Evolutionary conservation across 2,329 filamentous ascomycete genomes (phyloP).

Genomic region (Fusarium sulawesiense): DNA sequence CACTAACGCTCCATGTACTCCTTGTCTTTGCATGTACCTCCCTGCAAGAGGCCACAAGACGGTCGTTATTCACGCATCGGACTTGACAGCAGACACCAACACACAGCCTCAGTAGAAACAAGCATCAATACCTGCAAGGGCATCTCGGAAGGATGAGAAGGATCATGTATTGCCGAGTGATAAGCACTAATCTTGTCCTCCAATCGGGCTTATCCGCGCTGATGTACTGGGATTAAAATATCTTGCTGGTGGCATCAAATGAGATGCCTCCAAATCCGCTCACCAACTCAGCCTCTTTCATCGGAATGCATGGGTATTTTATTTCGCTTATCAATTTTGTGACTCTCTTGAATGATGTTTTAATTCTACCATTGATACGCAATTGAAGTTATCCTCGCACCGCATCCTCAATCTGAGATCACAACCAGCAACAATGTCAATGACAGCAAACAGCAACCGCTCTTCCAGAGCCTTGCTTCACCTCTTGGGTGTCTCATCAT

Average conservation of each 20-base stretch:
- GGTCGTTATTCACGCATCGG: not conserved
- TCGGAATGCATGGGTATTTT: not conserved
- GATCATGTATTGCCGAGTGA: not conserved
- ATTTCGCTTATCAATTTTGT: not conserved
- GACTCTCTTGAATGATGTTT: not conserved
- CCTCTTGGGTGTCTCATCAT: not conserved
- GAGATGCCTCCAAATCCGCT: not conserved
- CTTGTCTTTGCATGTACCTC: not conserved
- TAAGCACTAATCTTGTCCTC: not conserved
- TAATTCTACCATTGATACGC: not conserved
- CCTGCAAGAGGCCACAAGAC: not conserved
- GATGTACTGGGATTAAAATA: not conserved
- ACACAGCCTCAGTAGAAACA: not conserved
- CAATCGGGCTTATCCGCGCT: not conserved
- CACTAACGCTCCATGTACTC: not conserved
- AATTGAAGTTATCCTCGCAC: not conserved
- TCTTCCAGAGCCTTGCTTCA: not conserved
- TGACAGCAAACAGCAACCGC: not conserved
- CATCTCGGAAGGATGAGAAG: not conserved
- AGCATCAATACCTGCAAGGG: not conserved
- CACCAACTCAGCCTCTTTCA: not conserved
- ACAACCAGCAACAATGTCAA: not conserved
- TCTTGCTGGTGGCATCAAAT: not conserved
- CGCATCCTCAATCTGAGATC: too few relatives aligned
- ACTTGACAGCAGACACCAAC: not conserved